Evolutionary conservation across 345 rosid species (phyloP).

Genomic region (Eucalyptus cloeziana): DNA sequence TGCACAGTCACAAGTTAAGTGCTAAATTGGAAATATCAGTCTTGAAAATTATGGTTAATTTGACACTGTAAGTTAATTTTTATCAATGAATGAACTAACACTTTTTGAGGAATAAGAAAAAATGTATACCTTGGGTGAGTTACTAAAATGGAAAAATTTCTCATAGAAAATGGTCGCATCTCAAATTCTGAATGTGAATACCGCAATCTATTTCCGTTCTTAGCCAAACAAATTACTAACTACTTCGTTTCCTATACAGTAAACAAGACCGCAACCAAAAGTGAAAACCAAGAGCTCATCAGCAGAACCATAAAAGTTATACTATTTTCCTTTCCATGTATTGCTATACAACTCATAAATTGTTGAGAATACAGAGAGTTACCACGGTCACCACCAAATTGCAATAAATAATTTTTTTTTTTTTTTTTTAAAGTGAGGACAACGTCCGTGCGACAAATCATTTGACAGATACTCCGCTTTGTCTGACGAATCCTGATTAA

Average conservation of each 20-base stretch:
- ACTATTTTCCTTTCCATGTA: neutral
- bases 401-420: no score
- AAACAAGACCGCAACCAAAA: neutral
- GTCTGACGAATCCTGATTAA: neutral
- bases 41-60: neutral
- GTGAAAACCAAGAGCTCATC: neutral
- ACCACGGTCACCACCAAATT: neutral
- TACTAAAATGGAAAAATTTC: no score
- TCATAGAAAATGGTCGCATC: no score
- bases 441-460: neutral
- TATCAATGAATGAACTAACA: neutral
- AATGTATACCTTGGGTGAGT: no score
- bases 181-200: no score
- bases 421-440: neutral
- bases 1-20: neutral
- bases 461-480: neutral
- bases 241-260: neutral
- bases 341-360: neutral
- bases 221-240: neutral
- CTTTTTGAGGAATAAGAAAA: neutral
- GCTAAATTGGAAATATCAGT: neutral
- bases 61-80: no score
- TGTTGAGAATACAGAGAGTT: neutral
- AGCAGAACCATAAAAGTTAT: fast-evolving
- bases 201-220: neutral